Conservation (phyloP, 2,329 filamentous ascomycete species). For the Pseudogymnoascus sp. region DNA sequence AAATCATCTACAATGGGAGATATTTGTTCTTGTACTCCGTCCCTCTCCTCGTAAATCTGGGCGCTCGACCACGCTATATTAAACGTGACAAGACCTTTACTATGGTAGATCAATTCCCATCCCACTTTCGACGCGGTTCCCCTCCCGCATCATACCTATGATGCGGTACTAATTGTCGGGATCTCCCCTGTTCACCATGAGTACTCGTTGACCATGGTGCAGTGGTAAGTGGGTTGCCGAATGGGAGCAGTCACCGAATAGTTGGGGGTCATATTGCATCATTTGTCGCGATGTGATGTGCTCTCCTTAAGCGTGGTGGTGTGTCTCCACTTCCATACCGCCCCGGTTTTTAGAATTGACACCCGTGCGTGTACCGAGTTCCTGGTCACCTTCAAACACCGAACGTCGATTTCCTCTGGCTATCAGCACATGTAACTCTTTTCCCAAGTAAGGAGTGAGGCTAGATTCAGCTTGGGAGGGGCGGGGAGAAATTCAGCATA, state of each 20-base stretch:
- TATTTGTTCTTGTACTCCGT: background rate
- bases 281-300: constrained; percentile 7
- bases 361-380: background rate
- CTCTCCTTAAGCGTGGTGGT: background rate
- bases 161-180: background rate
- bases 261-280: background rate
- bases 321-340: background rate
- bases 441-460: background rate
- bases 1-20: background rate
- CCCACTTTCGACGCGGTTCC: background rate
- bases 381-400: background rate
- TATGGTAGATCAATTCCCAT: background rate
- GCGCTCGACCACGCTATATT: background rate
- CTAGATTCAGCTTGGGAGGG: background rate
- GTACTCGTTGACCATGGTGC: background rate
- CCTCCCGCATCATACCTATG: background rate
- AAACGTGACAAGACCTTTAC: background rate
- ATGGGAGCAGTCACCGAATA: background rate
- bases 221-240: background rate
- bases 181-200: background rate
- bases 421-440: too few species aligned
- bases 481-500: background rate
- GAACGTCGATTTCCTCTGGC: too few species aligned
- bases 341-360: background rate
- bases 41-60: background rate